phyloP scores from a whole-genome alignment of 2,329 filamentous ascomycete genomes.

The Fusarium neocosmosporiellum region DNA sequence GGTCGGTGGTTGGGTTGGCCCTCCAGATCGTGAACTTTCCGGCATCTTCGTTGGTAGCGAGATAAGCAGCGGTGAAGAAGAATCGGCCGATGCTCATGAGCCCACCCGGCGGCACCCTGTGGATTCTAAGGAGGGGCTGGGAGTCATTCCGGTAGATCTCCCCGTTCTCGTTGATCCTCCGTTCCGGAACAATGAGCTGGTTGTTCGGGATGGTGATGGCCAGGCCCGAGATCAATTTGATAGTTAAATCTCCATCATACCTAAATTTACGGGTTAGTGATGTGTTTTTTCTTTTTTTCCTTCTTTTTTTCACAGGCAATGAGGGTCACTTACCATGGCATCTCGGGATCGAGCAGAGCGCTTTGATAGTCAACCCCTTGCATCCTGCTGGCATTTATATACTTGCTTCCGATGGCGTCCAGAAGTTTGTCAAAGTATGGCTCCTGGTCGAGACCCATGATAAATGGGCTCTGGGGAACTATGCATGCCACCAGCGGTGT shows the following conservation, averaged over 20 bases:
- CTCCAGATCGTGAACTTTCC: not conserved
- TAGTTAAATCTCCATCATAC: not conserved
- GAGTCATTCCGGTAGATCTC: not conserved
- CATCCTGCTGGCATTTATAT: not conserved
- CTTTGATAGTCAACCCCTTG: conserved; percentile 8
- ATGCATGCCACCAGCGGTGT: conserved; percentile 14
- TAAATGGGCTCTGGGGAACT: conserved; percentile 6
- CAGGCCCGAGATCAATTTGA: not conserved
- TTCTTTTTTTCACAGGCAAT: too few relatives aligned
- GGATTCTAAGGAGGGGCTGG: not conserved
- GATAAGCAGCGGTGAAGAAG: not conserved
- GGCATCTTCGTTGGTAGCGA: not conserved
- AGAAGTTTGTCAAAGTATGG: conserved; percentile 16
- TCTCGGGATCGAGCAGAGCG: not conserved
- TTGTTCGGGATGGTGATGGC: not conserved
- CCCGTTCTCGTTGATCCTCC: not conserved
- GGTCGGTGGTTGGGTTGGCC: not conserved
- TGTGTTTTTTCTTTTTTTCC: too few relatives aligned
- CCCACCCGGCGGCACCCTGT: not conserved
- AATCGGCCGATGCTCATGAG: not conserved
- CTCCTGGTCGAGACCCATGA: conserved; percentile 11
- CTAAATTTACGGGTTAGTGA: not conserved
- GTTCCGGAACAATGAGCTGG: not conserved
- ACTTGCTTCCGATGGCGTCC: not conserved
- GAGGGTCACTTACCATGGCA: not conserved